Evolutionary conservation across 2,329 filamentous ascomycete genomes (phyloP), one percentile per base, ranked within the genome.

Genomic region (Salinomyces thailandicus): DNA sequence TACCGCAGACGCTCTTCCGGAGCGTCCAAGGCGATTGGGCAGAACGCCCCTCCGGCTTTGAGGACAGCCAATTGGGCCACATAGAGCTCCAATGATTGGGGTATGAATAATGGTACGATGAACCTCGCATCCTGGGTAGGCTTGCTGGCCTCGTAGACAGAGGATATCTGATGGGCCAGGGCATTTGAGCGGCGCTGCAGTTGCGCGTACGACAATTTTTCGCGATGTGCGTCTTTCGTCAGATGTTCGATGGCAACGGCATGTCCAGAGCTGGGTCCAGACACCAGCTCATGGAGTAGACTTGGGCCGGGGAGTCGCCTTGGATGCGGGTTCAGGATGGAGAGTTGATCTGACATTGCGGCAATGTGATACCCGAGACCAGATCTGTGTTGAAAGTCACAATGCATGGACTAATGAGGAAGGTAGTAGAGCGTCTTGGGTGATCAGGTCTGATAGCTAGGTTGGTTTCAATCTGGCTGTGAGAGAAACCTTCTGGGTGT

Each of bases 1-100:
- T 93, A 94, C 34, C 70, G 73, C 29, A 93, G 69, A 33, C 87
- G 72, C 36, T 93, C 85, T 3, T 67, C 58, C 0, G 87, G 87
- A 0, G 79, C 75, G 58, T 93, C 86, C 33, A 83, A 68, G 42
- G 81, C 81, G 38, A 95, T 63, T 0, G 87, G 86, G 47, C 86
- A 94, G 50, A 94, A 94, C 0, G 85, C 85, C 22, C 74, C 83
- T 5, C 87, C 87, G 9, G 78, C 77, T 57, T 87, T 86, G 31
- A 94, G 66, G 36, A 89, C 74, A 3, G 80, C 85, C 30, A 94
- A 59, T 43, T 84, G 72, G 1, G 83, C 70, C 38, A 91, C 69
- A 58, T 94, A 94, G 16, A 95, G 68, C 31, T 79, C 71, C 7
- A 79, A 75, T 11, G 75, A 81, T 60, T 94, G 87, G 2, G 81